These are phyloP conservation scores for Vachellia pachyceras DNA, from an alignment of 306 rosid species.

Conservation along the genomic window DNA sequence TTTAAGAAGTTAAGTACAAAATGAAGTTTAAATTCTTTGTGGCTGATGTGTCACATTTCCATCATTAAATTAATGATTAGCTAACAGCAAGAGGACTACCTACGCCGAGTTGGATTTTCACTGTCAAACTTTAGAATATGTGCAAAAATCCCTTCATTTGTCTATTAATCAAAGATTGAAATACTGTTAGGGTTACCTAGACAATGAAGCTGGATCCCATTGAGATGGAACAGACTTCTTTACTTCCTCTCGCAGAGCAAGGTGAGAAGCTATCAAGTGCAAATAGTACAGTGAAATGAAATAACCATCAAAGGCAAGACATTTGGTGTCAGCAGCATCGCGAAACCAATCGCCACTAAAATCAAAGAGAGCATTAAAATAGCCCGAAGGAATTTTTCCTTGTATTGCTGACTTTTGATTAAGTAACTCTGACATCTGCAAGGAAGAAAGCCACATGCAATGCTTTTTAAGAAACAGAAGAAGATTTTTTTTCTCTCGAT, in stretches of 20 bases:
- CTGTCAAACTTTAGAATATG: neutral
- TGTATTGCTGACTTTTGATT: constrained; percentile 83
- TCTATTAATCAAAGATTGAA: neutral
- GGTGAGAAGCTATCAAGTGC: constrained; percentile 80
- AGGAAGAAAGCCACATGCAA: constrained; percentile 33
- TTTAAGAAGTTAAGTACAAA: neutral
- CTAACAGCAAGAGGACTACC: neutral
- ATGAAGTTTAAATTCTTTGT: neutral
- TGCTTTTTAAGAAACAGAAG: neutral
- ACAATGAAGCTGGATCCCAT: constrained; percentile 93
- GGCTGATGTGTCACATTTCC: neutral
- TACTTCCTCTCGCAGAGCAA: constrained; percentile 66
- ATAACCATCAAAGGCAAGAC: constrained; percentile 86
- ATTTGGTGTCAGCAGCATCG: constrained; percentile 80
- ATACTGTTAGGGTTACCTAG: constrained; percentile 59
- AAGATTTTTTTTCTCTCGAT: neutral
- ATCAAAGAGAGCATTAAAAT: constrained; percentile 79
- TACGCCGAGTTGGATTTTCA: neutral
- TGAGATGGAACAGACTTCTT: constrained; percentile 88
- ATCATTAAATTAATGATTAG: neutral
- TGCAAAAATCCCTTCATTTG: neutral
- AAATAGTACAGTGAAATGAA: constrained; percentile 81
- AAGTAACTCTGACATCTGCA: constrained; percentile 95
- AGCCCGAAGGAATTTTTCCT: constrained; percentile 97
- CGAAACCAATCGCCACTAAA: constrained; percentile 88